Evolutionary conservation across 257 asterid species (phyloP).

Genomic region (Solanum clarkiae): DNA sequence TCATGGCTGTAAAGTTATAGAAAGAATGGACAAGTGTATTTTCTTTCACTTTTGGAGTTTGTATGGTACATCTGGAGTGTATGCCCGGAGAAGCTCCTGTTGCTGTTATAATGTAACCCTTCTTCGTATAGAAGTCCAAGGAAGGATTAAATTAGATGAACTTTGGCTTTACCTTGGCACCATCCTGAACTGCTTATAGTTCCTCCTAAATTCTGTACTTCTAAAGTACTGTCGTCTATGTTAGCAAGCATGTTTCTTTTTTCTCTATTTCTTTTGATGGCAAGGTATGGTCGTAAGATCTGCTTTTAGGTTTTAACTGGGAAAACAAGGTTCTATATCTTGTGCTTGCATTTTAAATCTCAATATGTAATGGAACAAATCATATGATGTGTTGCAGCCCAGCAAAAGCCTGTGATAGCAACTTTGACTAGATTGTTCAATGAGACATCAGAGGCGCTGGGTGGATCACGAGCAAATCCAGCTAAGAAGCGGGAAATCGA

Average conservation of each 20-base stretch:
- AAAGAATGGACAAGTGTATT: background rate
- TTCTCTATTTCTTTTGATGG: background rate
- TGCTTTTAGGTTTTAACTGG: background rate
- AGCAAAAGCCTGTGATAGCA: constrained; percentile 76
- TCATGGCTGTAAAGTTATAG: background rate
- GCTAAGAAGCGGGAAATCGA: constrained; percentile 91
- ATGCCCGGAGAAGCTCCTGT: background rate
- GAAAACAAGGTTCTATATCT: background rate
- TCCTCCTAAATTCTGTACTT: background rate
- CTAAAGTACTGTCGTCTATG: background rate
- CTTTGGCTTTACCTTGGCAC: background rate
- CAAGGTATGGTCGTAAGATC: background rate
- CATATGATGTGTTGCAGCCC: constrained; percentile 41
- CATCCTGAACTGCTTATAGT: background rate
- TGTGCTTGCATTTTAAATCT: background rate
- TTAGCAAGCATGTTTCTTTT: background rate
- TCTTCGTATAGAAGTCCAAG: background rate
- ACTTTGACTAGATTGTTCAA: constrained; percentile 78
- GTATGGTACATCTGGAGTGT: background rate
- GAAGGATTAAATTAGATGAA: background rate
- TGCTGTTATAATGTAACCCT: background rate
- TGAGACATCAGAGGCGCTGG: constrained; percentile 84
- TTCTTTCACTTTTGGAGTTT: background rate
- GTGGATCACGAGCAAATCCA: constrained; percentile 85
- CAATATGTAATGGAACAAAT: background rate